Conservation (phyloP, 495 filamentous ascomycete species). For the Viridothelium virens region DNA sequence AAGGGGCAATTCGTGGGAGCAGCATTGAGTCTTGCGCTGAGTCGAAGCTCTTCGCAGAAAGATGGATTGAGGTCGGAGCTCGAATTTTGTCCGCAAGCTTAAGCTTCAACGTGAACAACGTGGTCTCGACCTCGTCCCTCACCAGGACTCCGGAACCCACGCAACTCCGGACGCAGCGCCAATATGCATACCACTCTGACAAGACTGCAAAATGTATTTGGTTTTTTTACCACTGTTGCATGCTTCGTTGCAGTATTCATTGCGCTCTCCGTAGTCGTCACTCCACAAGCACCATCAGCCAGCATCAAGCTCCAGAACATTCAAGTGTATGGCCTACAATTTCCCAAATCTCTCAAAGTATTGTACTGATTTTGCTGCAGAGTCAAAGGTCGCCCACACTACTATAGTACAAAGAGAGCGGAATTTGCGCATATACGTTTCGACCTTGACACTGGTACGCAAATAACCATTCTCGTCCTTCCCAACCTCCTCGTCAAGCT, state of each 20-base stretch:
- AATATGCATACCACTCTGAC: slow-evolving; percentile 82
- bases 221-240: slow-evolving; percentile 93
- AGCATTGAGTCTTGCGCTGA: not conserved
- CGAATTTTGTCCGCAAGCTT: not conserved
- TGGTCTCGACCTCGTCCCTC: too few species aligned
- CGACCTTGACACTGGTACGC: slow-evolving; percentile 66
- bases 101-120: not conserved
- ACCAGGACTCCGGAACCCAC: not conserved
- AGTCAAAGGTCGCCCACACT: slow-evolving; percentile 80
- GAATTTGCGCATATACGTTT: slow-evolving; percentile 93
- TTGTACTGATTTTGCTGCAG: slow-evolving; percentile 38
- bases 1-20: not conserved
- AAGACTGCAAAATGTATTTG: slow-evolving; percentile 85
- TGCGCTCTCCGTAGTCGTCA: slow-evolving; percentile 67
- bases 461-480: not conserved
- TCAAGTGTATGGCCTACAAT: slow-evolving; percentile 61
- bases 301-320: slow-evolving; percentile 65
- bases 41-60: not conserved
- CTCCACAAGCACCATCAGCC: slow-evolving; percentile 57
- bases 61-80: not conserved
- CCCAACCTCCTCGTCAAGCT: slow-evolving; percentile 14
- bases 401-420: slow-evolving; percentile 84
- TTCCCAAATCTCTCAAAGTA: slow-evolving; percentile 8
- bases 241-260: slow-evolving; percentile 72
- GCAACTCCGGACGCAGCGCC: slow-evolving; percentile 14